phyloP scores from a whole-genome alignment of 805 yeast species.

The Nakazawaea wickerhamii region DNA sequence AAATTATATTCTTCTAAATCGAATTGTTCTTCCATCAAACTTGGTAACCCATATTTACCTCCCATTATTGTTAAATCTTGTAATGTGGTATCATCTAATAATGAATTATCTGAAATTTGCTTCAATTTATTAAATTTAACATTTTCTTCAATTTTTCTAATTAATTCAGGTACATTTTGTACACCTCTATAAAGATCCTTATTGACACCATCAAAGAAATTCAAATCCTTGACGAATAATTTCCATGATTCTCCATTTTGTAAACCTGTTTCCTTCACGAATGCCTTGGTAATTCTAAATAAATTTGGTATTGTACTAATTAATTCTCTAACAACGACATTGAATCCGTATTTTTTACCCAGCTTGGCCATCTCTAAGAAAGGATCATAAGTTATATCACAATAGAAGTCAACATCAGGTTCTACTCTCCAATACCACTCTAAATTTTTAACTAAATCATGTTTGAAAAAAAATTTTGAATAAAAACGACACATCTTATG shows the following conservation, averaged over 20 bases:
- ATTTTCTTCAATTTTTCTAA: slow-evolving; percentile 20
- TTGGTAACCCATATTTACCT: slow-evolving; percentile 25
- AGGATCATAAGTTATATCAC: slow-evolving; percentile 91
- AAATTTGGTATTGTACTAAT: slow-evolving; percentile 78
- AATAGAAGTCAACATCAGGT: slow-evolving; percentile 84
- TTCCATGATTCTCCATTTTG: slow-evolving; percentile 65
- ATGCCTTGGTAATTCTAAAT: slow-evolving; percentile 66
- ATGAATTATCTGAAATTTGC: slow-evolving; percentile 15
- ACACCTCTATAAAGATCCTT: slow-evolving; percentile 24
- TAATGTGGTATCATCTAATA: slow-evolving; percentile 27
- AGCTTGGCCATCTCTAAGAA: slow-evolving; percentile 68
- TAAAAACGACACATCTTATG: slow-evolving; percentile 96
- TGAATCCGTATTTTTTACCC: slow-evolving; percentile 80
- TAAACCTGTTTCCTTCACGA: slow-evolving; percentile 42
- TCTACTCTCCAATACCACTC: slow-evolving; percentile 98
- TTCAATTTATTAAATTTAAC: slow-evolving; percentile 21
- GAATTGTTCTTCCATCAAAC: slow-evolving; percentile 46
- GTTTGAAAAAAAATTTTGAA: slow-evolving; percentile 77
- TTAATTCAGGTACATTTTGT: slow-evolving; percentile 21
- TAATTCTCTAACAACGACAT: slow-evolving; percentile 71
- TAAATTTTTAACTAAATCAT: slow-evolving; percentile 60
- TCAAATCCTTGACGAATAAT: slow-evolving; percentile 45
- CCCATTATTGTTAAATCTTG: slow-evolving; percentile 34
- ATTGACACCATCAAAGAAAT: slow-evolving; percentile 29
- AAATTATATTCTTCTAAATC: slow-evolving; percentile 66